Percentiles rank a stretch among this genome's conserved stretches.
These are phyloP conservation scores for Fusarium odoratissimum DNA, from an alignment of 2,329 filamentous ascomycete genomes.

Conservation along the genomic window DNA sequence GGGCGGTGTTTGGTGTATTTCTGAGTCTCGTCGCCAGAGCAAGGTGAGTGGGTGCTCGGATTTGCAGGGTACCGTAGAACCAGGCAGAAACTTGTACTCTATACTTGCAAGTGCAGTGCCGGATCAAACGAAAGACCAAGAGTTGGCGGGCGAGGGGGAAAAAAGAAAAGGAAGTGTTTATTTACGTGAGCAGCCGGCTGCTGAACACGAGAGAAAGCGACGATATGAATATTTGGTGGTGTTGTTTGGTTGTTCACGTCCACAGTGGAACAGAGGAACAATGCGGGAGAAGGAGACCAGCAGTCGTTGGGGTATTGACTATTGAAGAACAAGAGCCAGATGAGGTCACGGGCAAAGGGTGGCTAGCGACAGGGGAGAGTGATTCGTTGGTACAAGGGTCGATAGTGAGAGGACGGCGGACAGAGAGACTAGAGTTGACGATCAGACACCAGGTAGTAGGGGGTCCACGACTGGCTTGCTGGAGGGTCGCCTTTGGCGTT, in stretches of 20 bases:
- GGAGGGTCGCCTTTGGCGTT: constrained; percentile 38
- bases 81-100: constrained; percentile 43
- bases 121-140: constrained; percentile 42
- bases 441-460: constrained; percentile 44
- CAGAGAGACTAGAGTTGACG: constrained; percentile 40
- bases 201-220: constrained; percentile 44
- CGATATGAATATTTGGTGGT: constrained; percentile 29
- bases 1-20: constrained; percentile 43
- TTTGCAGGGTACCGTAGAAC: constrained; percentile 42
- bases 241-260: constrained; percentile 45
- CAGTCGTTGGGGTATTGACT: constrained; percentile 41
- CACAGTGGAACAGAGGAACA: constrained; percentile 44
- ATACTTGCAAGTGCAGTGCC: constrained; percentile 38
- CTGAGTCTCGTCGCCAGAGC: constrained; percentile 42
- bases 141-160: constrained; percentile 19
- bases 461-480: constrained; percentile 33
- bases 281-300: constrained; percentile 39
- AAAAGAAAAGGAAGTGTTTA: constrained; percentile 2
- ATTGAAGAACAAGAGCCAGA: constrained; percentile 43
- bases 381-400: constrained; percentile 42
- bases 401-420: constrained; percentile 23
- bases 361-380: constrained; percentile 32
- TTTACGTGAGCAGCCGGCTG: constrained; percentile 47
- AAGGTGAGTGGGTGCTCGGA: constrained; percentile 40
- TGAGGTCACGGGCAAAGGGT: constrained; percentile 46